Conservation (phyloP, 2,329 filamentous ascomycete genomes). For the Cyphellophora attinorum region DNA sequence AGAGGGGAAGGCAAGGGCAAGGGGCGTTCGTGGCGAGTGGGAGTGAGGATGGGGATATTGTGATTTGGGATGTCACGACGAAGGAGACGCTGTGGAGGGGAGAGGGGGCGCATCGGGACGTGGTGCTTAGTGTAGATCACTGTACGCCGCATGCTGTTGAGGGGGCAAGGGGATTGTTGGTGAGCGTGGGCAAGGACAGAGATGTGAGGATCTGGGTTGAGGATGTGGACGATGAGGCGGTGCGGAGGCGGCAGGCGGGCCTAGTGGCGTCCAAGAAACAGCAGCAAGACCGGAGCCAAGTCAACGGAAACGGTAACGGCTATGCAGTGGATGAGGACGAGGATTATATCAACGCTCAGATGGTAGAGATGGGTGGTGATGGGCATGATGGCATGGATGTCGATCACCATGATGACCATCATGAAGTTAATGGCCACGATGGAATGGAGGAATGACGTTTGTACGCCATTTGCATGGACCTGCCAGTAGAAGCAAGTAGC, state of each 20-base stretch:
- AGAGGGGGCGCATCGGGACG: conserved; percentile 42
- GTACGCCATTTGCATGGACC: too few relatives aligned
- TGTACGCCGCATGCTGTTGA: too few relatives aligned
- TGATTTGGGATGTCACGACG: conserved; percentile 82
- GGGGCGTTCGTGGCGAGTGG: conserved; percentile 66
- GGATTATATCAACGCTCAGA: not conserved
- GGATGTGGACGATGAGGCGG: not conserved
- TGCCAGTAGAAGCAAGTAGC: too few relatives aligned
- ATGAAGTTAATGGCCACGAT: too few relatives aligned
- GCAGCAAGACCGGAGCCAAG: not conserved
- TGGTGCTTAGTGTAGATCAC: conserved; percentile 50
- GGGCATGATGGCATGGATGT: too few relatives aligned
- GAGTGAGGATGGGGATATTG: conserved; percentile 75
- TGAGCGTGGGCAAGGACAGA: conserved; percentile 17
- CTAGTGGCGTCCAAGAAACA: not conserved
- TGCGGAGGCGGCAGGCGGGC: not conserved
- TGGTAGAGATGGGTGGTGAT: not conserved
- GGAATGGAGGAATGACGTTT: too few relatives aligned
- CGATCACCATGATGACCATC: too few relatives aligned
- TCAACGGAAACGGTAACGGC: not conserved
- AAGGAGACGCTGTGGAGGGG: conserved; percentile 70
- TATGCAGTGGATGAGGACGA: conserved; percentile 1
- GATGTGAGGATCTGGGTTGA: conserved; percentile 14
- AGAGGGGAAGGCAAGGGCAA: not conserved
- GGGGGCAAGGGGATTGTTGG: conserved; percentile 21